Conservation (phyloP, 2,329 filamentous ascomycete species). For the Botrytis porri region DNA sequence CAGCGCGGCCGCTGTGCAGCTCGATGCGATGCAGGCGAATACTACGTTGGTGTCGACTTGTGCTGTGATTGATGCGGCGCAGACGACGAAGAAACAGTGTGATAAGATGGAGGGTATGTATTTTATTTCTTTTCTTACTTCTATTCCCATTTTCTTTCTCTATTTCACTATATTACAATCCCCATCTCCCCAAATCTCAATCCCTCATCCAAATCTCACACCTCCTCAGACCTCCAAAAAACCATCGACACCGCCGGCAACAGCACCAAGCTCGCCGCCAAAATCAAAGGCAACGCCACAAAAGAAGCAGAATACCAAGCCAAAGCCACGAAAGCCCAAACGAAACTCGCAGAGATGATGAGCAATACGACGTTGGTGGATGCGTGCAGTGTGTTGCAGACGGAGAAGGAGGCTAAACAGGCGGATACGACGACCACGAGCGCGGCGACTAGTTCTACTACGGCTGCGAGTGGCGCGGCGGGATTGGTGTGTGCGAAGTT, state of each 20-base stretch:
- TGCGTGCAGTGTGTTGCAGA: slow-evolving; percentile 17
- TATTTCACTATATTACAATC: background rate
- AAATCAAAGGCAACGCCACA: slow-evolving; percentile 24
- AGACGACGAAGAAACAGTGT: slow-evolving; percentile 20
- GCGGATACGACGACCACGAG: background rate
- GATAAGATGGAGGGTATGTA: slow-evolving; percentile 10
- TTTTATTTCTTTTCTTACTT: background rate
- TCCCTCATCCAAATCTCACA: background rate
- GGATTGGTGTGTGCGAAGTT: background rate
- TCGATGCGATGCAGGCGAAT: slow-evolving; percentile 39
- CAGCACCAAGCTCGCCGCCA: slow-evolving; percentile 18
- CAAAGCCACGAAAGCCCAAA: slow-evolving; percentile 20
- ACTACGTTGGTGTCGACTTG: slow-evolving; percentile 41
- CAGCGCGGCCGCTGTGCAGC: slow-evolving; percentile 34
- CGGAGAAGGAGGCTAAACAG: background rate
- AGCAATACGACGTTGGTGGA: slow-evolving; percentile 26
- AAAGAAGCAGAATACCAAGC: slow-evolving; percentile 18
- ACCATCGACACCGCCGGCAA: slow-evolving; percentile 24
- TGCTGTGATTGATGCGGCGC: slow-evolving; percentile 36
- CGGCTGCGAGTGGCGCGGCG: background rate
- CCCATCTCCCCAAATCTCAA: no score
- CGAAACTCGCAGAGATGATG: slow-evolving; percentile 18
- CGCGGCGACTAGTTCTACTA: background rate
- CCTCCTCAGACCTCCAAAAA: slow-evolving; percentile 19
- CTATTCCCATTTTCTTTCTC: rapidly evolving